Base-by-base conservation (phyloP, 768 basidiomycete genomes). In the Boletus edulis region DNA sequence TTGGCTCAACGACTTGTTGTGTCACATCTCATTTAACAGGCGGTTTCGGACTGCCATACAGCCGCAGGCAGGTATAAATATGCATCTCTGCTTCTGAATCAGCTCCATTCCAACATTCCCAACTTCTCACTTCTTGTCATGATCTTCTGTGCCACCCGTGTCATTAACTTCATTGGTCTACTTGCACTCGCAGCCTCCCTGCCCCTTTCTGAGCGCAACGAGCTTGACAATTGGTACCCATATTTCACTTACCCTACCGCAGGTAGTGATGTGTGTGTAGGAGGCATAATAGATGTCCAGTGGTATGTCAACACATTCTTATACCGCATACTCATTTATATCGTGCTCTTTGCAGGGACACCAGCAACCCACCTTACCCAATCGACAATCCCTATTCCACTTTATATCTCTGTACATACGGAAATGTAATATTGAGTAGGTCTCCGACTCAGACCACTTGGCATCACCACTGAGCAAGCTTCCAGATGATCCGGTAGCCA, bases 151-250 rank as follows among this genome's bases (percentile, higher is more conserved):
- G 3, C 29, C 29, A 18, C 44, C 1, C 43, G 12, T 38, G 20
- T 60, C n/a, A 3, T 45, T 18, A 22, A 2, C 9, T 29, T 11
- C 34, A 4, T 35, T 11, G 4, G 59, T 46, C 37, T 61, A 12
- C 56, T 63, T 40, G 29, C 52, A 20, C 40, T 63, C 31, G 53
- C 52, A 13, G 46, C 50, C 43, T 54, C 50, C 10, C 38, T 53
- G 12, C 59, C 69, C 20, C 17, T 55, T 37, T 35, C 59, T 3
- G 4, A 37, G 37, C 34, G 53, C 20, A 11, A 46, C 7, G 5
- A 24, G 6, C 44, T 64, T n/a, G 70, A 69, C 44, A 71, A 70
- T 18, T 72, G 53, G 29, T 52, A 15, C 5, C 74, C 73, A 44
- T 74, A 50, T 20, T 51, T 17, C 52, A 54, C 22, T 22, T 22